A percentile compares a stretch with the other conserved stretches of the same genome.
These are phyloP conservation scores for Casuarina glauca DNA, from an alignment of 306 rosid species.

Conservation along the genomic window DNA sequence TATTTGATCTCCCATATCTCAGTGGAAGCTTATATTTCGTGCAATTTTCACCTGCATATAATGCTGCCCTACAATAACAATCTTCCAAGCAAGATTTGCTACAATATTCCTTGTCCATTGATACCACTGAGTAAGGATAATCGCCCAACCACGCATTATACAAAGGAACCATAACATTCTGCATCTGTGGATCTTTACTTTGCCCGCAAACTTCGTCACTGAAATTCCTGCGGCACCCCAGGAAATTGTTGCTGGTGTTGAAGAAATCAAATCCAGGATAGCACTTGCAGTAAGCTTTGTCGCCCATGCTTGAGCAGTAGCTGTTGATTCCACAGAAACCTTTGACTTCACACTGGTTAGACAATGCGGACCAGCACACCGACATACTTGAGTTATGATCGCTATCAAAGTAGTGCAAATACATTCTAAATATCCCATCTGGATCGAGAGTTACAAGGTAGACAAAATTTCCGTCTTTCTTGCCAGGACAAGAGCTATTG, in stretches of 20 bases:
- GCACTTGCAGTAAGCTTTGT: not conserved
- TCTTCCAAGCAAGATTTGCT: not conserved
- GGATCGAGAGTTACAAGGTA: conserved; percentile 8
- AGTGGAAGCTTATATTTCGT: not conserved
- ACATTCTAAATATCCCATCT: not conserved
- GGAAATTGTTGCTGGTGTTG: not conserved
- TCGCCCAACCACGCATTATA: not conserved
- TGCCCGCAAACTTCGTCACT: not conserved
- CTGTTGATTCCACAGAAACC: conserved; percentile 8
- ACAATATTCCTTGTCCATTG: not conserved
- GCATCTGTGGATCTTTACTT: not conserved
- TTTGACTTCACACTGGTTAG: not conserved
- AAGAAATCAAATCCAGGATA: conserved; percentile 1
- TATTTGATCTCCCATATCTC: not conserved
- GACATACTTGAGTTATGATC: not conserved
- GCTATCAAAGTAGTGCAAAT: not conserved
- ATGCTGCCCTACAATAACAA: not conserved
- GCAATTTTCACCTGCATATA: not conserved
- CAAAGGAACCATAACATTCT: not conserved
- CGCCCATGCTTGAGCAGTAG: not conserved
- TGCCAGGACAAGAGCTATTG: not conserved
- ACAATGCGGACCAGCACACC: not conserved
- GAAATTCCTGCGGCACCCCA: not conserved
- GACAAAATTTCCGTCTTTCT: not conserved
- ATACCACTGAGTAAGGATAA: not conserved